Base-by-base conservation (phyloP, 345 rosid species). In the Boechera divaricarpa region DNA sequence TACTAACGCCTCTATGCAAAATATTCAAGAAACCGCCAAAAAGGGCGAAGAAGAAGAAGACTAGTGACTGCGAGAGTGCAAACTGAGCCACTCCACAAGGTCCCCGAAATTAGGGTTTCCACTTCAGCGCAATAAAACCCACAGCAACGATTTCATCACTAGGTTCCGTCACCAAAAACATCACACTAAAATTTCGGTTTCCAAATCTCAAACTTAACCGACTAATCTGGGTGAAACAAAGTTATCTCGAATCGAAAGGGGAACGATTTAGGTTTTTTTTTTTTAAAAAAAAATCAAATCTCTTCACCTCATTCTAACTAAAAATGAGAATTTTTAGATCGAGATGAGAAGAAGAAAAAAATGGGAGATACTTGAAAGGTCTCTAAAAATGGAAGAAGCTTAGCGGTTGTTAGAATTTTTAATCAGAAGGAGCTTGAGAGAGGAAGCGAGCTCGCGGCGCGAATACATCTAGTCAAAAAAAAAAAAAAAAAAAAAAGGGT, bases 21-120 rank as follows among this genome's bases (percentile, higher is more conserved):
- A 1, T 28, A 52, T 48, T 77, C 35, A 65, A 63, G 39, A 59
- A 67, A 13, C 54, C n/a, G 13, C 33, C 54, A 53, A 73, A 53
- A 10, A 16, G 1, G 13, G 13, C 54, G 58, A n/a, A 60, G 41
- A 61, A 59, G 42, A 72, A 35, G 51, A 53, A 6, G 51, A 38
- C 28, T 54, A 77, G 10, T 42, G 41, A 77, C n/a, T 13, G 71
- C 39, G n/a, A 33, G 76, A 38, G 60, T 35, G 60, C 31, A 49
- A 59, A 52, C 41, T 31, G 38, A 42, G 51, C 3, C 31, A 57
- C 10, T 57, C 16, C 64, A 64, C 57, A 64, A 54, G 29, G 48
- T 35, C 47, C 60, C 32, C 4, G 75, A 38, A 72, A 78, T 66
- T 78, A 78, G 81, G 81, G 81, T 78, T 78, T 78, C 63, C 5